Base-by-base conservation (phyloP, 2,329 filamentous ascomycete species). In the Albifimbria verrucaria region DNA sequence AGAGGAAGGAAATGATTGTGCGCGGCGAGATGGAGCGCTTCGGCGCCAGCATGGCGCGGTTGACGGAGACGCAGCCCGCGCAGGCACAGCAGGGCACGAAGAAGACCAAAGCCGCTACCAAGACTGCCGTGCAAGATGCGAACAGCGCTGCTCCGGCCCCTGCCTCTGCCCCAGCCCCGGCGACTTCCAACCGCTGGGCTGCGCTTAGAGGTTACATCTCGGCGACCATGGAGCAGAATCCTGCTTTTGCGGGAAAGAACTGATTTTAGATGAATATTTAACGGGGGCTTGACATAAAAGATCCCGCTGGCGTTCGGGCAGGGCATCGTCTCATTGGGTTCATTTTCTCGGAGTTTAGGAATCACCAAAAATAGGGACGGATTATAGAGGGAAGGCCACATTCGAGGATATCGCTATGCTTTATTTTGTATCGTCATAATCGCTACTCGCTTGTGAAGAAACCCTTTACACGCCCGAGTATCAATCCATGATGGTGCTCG, bases 191-290 rank as follows among this genome's bases (percentile, higher is more conserved):
- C 62, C 77, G 89, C 52, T 97, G 91, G 88, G 88, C 88, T 25
- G 90, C 91, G 17, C 68, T 97, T 69, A 83, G 92, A 62, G 85
- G 79, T 10, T 95, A 93, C 66, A 95, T 97, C 49, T 87, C 89
- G 2, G 81, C 86, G 42, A 97, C 90, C 1, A 90, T 96, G 86
- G 90, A 96, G 73, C 88, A 90, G 70, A 93, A 93, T 62, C 84
- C 88, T 15, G 89, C 88, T 3, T 96, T 96, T 61, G 53, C 55
- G 20, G 59, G 53, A 20, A 66, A 69, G 52, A 57, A 54, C 7
- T 70, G 39, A 57, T n/a, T n/a, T n/a, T n/a, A n/a, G n/a, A n/a
- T n/a, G n/a, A n/a, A n/a, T n/a, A n/a, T n/a, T n/a, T n/a, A n/a
- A n/a, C n/a, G n/a, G n/a, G n/a, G n/a, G n/a, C n/a, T n/a, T n/a